Percentiles rank a stretch among this genome's conserved stretches.
Conservation (phyloP, 495 filamentous ascomycete genomes). For the Podospora bellae-mahoneyi region DNA sequence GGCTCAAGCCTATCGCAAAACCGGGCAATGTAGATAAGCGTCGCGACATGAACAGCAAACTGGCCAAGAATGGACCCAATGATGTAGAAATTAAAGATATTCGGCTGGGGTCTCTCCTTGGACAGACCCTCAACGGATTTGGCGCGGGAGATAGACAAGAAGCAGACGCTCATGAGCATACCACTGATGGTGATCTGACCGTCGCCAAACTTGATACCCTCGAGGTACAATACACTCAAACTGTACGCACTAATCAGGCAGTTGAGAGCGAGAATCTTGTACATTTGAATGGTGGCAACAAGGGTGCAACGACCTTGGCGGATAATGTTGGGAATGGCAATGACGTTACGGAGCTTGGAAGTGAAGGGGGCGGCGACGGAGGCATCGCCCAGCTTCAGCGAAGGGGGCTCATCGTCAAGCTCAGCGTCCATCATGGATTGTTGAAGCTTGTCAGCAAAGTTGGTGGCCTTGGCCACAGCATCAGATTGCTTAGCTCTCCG, state of each 20-base stretch:
- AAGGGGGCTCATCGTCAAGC: slow-evolving; percentile 83
- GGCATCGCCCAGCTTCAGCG: slow-evolving; percentile 95
- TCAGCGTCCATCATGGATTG: slow-evolving; percentile 86
- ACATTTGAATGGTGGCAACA: slow-evolving; percentile 99
- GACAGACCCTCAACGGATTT: slow-evolving; percentile 92
- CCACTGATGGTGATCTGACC: slow-evolving; percentile 98
- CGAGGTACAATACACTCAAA: slow-evolving; percentile 90
- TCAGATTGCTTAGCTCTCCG: slow-evolving; percentile 59
- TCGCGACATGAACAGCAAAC: slow-evolving; percentile 93
- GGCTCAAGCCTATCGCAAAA: slow-evolving; percentile 81
- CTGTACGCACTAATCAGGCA: slow-evolving; percentile 98
- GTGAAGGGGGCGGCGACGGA: slow-evolving; percentile 97
- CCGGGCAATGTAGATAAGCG: slow-evolving; percentile 88
- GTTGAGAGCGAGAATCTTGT: slow-evolving; percentile 98
- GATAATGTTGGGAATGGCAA: slow-evolving; percentile 97
- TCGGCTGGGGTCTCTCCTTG: slow-evolving; percentile 95
- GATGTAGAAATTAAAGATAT: slow-evolving; percentile 99
- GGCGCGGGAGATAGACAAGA: slow-evolving; percentile 92
- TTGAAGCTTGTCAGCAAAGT: slow-evolving; percentile 83
- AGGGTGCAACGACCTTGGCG: slow-evolving; percentile 95
- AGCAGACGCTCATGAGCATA: slow-evolving; percentile 99
- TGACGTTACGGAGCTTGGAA: slow-evolving; percentile 92
- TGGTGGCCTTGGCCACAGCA: slow-evolving; percentile 66
- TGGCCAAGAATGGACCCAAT: slow-evolving; percentile 97
- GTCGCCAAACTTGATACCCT: slow-evolving; percentile 99